Conservation (phyloP, 352 stramenopile species). For the Saprolegnia parasitica region DNA sequence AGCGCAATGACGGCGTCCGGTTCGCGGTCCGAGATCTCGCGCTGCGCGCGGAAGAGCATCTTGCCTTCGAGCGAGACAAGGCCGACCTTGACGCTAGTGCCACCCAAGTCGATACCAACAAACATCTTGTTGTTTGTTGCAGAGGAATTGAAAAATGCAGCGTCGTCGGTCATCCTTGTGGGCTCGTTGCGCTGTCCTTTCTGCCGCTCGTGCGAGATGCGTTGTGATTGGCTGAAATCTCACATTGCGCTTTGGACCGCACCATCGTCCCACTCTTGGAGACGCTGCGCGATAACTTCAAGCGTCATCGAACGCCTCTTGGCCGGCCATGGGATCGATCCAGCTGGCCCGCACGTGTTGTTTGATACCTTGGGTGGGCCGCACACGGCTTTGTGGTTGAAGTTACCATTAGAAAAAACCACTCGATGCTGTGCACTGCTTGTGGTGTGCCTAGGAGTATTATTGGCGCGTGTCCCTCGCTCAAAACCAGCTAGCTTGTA, state of each 20-base stretch:
- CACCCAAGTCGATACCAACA: conserved; percentile 68
- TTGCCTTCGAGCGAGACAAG: conserved; percentile 47
- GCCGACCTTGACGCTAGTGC: conserved; percentile 66
- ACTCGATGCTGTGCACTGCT: too few species aligned
- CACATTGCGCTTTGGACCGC: background rate
- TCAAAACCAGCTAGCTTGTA: too few species aligned
- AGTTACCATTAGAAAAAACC: too few species aligned
- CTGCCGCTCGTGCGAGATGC: background rate
- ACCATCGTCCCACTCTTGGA: conserved; percentile 10
- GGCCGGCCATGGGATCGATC: background rate
- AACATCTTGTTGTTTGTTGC: conserved; percentile 31
- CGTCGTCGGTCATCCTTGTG: background rate
- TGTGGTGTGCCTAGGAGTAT: too few species aligned
- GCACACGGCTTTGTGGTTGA: too few species aligned
- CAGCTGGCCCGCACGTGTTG: background rate
- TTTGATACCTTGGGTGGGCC: too few species aligned
- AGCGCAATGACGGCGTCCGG: conserved; percentile 52
- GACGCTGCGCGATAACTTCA: background rate
- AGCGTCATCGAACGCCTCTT: conserved; percentile 12
- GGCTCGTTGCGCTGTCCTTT: background rate
- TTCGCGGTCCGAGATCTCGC: conserved; percentile 41
- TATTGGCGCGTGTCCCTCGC: too few species aligned
- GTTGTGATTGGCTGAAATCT: background rate
- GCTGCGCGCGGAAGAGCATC: conserved; percentile 48
- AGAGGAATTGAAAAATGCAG: background rate